A percentile compares a stretch with the other conserved stretches of the same genome.
Conservation (phyloP, 805 yeast genomes). For the Suhomyces tanzawaensis region DNA sequence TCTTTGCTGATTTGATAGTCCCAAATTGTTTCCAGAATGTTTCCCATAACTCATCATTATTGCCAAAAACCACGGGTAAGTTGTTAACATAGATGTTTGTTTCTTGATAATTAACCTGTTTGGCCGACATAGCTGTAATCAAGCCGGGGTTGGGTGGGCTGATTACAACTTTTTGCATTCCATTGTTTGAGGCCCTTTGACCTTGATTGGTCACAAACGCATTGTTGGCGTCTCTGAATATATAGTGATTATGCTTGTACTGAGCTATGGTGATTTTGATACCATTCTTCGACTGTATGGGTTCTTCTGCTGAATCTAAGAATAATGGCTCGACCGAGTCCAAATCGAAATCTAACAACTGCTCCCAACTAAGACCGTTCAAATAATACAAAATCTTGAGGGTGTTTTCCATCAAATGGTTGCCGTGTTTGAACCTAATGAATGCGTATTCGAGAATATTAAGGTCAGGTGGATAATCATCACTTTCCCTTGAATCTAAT, state of each 20-base stretch:
- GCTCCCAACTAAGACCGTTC: constrained; percentile 45
- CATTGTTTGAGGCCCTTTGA: neutral
- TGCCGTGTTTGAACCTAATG: constrained; percentile 41
- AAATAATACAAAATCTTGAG: constrained; percentile 48
- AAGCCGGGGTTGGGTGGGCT: constrained; percentile 4
- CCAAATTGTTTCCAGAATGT: constrained; percentile 42
- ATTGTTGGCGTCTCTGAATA: constrained; percentile 12
- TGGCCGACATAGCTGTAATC: constrained; percentile 14
- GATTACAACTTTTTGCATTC: neutral
- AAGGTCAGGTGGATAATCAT: constrained; percentile 22
- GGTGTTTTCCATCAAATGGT: constrained; percentile 44
- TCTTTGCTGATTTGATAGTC: constrained; percentile 37
- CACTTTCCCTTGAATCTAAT: constrained; percentile 13
- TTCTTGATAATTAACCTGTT: constrained; percentile 48
- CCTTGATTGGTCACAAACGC: neutral
- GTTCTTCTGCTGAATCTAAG: constrained; percentile 1
- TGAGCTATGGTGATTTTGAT: constrained; percentile 33
- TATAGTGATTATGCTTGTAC: constrained; percentile 33
- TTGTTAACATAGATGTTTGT: constrained; percentile 72
- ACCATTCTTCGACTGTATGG: constrained; percentile 2
- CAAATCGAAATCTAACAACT: constrained; percentile 27
- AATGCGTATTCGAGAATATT: constrained; percentile 42
- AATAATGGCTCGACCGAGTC: constrained; percentile 8
- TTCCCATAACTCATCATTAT: constrained; percentile 46
- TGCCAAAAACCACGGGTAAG: constrained; percentile 54